A percentile compares a stretch with the other conserved stretches of the same genome.
Evolutionary conservation across 306 rosid genomes (phyloP).

Genomic region (Amphicarpaea edgeworthii): DNA sequence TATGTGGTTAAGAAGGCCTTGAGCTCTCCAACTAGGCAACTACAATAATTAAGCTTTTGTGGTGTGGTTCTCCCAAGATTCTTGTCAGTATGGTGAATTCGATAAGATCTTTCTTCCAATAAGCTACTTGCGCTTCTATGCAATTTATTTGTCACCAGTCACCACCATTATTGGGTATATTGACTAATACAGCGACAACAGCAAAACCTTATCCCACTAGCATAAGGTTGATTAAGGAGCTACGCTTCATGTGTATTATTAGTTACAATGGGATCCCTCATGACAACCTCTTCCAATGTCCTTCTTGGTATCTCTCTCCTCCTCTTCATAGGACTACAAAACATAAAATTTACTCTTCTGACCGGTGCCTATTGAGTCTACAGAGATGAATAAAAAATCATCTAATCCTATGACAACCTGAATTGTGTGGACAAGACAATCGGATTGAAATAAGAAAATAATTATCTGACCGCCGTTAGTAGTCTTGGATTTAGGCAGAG

Average conservation of each 20-base stretch:
- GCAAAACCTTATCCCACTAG: background rate
- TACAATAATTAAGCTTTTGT: background rate
- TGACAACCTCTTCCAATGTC: background rate
- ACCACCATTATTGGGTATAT: too few species aligned
- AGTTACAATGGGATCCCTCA: background rate
- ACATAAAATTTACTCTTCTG: background rate
- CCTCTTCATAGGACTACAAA: too few species aligned
- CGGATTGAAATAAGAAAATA: conserved; percentile 37
- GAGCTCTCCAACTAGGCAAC: too few species aligned
- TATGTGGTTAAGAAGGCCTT: too few species aligned
- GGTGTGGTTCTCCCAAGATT: background rate
- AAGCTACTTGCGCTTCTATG: too few species aligned
- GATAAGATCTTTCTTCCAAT: too few species aligned
- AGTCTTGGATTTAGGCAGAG: conserved; percentile 56
- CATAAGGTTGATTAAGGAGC: too few species aligned
- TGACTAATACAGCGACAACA: background rate
- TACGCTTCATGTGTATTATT: background rate
- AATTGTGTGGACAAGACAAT: too few species aligned
- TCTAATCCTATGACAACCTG: conserved; percentile 10
- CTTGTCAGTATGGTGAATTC: background rate
- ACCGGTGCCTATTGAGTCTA: too few species aligned
- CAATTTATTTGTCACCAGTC: too few species aligned
- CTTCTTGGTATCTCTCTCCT: too few species aligned
- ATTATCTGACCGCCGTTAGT: conserved; percentile 56
- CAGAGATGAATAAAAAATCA: background rate